phyloP scores from a whole-genome alignment of 176 grass and related monocot genomes.

The Rhipidocladum racemiflorum region DNA sequence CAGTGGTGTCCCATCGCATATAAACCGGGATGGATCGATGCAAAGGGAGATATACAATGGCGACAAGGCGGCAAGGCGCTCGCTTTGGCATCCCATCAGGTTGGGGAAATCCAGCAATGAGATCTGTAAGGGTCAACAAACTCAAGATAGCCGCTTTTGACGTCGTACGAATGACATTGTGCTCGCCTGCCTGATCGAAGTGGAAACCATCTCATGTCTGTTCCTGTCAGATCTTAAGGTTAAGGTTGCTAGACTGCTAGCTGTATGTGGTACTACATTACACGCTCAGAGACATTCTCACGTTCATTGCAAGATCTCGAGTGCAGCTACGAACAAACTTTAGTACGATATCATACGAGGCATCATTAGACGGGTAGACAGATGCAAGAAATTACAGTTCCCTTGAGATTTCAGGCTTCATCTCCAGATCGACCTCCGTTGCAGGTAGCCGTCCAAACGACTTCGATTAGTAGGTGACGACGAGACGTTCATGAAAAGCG shows the following conservation, averaged over 20 bases:
- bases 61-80: conserved; percentile 25
- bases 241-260: neutral
- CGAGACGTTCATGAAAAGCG: neutral
- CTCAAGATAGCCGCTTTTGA: neutral
- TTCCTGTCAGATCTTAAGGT: neutral
- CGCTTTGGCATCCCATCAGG: conserved; percentile 1
- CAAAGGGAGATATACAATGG: neutral
- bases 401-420: neutral
- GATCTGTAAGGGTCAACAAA: neutral
- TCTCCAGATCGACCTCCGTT: neutral
- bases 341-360: neutral
- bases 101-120: neutral
- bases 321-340: neutral
- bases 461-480: neutral
- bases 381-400: neutral
- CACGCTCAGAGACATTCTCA: neutral
- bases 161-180: neutral
- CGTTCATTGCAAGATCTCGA: neutral
- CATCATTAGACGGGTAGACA: neutral
- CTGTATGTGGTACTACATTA: neutral
- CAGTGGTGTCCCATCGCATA: conserved; percentile 40
- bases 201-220: neutral
- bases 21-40: neutral
- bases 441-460: neutral
- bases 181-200: neutral